Percentiles rank a stretch among this genome's conserved stretches.
These are phyloP conservation scores for Geranium brycei DNA, from an alignment of 345 rosid genomes.

Conservation along the genomic window DNA sequence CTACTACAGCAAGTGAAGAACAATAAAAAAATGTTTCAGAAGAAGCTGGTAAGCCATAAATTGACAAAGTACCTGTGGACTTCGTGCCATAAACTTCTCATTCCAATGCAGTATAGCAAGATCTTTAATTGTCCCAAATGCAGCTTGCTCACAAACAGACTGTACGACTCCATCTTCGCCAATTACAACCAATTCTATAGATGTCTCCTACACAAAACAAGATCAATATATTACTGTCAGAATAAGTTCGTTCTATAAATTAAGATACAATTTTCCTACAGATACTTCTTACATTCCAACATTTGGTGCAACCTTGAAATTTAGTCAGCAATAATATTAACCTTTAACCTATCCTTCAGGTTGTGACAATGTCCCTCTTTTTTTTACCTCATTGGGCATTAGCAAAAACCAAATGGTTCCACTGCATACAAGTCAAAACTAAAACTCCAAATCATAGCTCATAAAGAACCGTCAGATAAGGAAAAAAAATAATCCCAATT, in stretches of 20 bases:
- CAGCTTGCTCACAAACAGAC: constrained; percentile 75
- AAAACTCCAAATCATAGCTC: background rate
- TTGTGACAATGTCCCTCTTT: no score
- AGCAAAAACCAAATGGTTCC: background rate
- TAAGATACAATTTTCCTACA: background rate
- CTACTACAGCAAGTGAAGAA: constrained; percentile 7
- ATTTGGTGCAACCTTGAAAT: no score
- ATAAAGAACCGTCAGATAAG: background rate
- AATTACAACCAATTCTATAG: constrained; percentile 69
- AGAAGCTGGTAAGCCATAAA: constrained; percentile 3
- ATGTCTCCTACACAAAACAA: constrained; percentile 56
- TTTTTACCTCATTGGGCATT: background rate
- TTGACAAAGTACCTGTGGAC: constrained; percentile 34
- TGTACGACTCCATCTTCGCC: constrained; percentile 66
- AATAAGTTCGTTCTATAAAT: background rate
- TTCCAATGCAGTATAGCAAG: constrained; percentile 63
- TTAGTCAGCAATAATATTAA: no score
- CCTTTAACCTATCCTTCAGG: no score
- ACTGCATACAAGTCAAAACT: no score
- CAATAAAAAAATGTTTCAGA: background rate
- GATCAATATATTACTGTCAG: constrained; percentile 12
- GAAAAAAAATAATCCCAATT: background rate
- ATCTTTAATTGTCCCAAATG: constrained; percentile 83
- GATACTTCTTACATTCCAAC: no score
- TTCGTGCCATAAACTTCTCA: constrained; percentile 27